Conservation (phyloP, 805 yeast species). For the Candida lessepsii region DNA sequence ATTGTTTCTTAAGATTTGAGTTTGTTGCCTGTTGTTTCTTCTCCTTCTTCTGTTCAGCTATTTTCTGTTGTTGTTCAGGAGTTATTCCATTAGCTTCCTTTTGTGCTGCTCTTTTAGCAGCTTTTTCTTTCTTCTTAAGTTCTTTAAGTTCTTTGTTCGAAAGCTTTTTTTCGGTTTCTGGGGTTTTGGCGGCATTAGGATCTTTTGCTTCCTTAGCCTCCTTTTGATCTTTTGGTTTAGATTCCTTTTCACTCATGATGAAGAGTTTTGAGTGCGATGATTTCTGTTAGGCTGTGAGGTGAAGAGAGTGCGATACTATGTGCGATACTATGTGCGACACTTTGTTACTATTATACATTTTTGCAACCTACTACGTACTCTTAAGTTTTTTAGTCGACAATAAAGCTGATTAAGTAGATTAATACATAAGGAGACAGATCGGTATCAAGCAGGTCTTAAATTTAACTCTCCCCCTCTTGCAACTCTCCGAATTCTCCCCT, state of each 20-base stretch:
- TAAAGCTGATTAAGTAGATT: too few relatives aligned
- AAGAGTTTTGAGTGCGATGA: too few relatives aligned
- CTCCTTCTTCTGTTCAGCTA: constrained; percentile 42
- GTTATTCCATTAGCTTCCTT: constrained; percentile 65
- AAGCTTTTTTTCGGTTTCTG: constrained; percentile 22
- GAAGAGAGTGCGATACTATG: too few relatives aligned
- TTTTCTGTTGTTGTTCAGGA: constrained; percentile 43
- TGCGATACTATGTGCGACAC: too few relatives aligned
- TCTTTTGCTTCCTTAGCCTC: background rate
- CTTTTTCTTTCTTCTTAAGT: constrained; percentile 83
- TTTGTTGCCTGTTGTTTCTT: constrained; percentile 45
- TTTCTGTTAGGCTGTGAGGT: too few relatives aligned
- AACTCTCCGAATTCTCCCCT: constrained; percentile 69
- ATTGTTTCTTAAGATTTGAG: constrained; percentile 45
- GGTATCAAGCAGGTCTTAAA: too few relatives aligned
- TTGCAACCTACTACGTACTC: too few relatives aligned
- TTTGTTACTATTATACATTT: too few relatives aligned
- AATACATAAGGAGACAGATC: too few relatives aligned
- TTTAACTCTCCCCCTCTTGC: constrained; percentile 16
- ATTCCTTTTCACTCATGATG: constrained; percentile 4
- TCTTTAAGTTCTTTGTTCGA: constrained; percentile 85
- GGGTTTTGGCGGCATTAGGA: too few relatives aligned
- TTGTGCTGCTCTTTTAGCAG: constrained; percentile 87
- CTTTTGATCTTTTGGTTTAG: background rate
- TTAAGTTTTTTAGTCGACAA: too few relatives aligned